Percentiles rank a stretch among this genome's conserved stretches.
Evolutionary conservation across 371 early-diverging fungal genomes (phyloP).

Genomic region (Sporodiniella umbellata): DNA sequence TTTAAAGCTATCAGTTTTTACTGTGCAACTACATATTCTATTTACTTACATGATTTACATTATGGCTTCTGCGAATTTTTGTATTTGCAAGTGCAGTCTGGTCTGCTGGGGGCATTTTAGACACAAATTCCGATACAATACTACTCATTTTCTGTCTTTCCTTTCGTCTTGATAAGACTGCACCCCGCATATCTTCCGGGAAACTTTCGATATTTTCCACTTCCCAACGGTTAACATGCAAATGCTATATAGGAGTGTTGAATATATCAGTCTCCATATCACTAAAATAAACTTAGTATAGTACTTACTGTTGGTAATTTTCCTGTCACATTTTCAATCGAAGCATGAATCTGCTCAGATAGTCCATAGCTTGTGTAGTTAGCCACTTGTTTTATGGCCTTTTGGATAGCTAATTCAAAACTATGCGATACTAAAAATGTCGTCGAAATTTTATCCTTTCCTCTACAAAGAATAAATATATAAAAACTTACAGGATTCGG

Average conservation of each 20-base stretch:
- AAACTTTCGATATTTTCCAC: conserved; percentile 39
- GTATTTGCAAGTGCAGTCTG: conserved; percentile 7
- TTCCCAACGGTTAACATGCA: conserved; percentile 58
- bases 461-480: too few species aligned
- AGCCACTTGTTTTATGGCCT: conserved; percentile 16
- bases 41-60: not conserved
- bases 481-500: conserved; percentile 34
- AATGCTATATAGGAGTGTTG: conserved; percentile 19
- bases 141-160: conserved; percentile 19
- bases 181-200: conserved; percentile 30
- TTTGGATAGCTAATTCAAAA: conserved; percentile 29
- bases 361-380: conserved; percentile 32
- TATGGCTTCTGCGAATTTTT: conserved; percentile 5
- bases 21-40: too few species aligned
- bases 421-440: conserved; percentile 17
- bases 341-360: conserved; percentile 1
- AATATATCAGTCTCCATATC: not conserved
- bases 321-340: conserved; percentile 17
- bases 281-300: not conserved
- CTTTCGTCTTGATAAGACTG: conserved; percentile 20
- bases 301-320: conserved; percentile 16
- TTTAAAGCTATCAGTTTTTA: not conserved
- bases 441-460: too few species aligned
- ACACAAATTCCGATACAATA: conserved; percentile 5
- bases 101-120: conserved; percentile 2